A percentile compares a stretch with the other conserved stretches of the same genome.
Evolutionary conservation across 176 grass and related monocot species (phyloP).

Genomic region (Triticum dicoccoides): DNA sequence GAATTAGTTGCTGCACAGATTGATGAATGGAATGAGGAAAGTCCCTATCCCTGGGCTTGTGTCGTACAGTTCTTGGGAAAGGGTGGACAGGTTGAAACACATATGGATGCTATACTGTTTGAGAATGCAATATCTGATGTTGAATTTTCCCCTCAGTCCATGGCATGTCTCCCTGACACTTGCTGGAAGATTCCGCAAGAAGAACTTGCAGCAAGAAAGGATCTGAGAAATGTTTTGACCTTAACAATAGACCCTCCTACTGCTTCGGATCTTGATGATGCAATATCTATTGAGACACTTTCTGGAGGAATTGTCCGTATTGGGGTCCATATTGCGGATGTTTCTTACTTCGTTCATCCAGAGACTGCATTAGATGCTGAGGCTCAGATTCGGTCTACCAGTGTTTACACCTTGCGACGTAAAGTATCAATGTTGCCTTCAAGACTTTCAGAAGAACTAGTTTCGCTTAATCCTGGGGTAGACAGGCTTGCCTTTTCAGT

Average conservation of each 20-base stretch:
- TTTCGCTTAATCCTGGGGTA: conserved; percentile 74
- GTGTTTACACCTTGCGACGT: conserved; percentile 66
- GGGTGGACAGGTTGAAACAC: conserved; percentile 71
- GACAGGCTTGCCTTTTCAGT: conserved; percentile 89
- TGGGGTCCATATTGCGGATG: conserved; percentile 95
- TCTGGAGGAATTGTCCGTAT: conserved; percentile 62
- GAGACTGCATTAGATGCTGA: conserved; percentile 80
- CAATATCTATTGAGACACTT: conserved; percentile 75
- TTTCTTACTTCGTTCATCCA: conserved; percentile 89
- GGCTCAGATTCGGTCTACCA: conserved; percentile 78
- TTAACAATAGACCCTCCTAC: conserved; percentile 88
- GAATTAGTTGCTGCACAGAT: conserved; percentile 79
- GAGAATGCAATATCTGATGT: conserved; percentile 66
- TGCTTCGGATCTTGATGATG: conserved; percentile 86
- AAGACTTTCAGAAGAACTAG: conserved; percentile 67
- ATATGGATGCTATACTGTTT: conserved; percentile 91
- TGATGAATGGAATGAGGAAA: conserved; percentile 85
- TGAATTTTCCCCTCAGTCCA: conserved; percentile 53
- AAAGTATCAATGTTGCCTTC: conserved; percentile 85
- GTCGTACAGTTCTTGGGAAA: conserved; percentile 62
- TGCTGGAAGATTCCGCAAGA: conserved; percentile 65
- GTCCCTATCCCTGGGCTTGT: conserved; percentile 53
- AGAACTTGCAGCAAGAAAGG: conserved; percentile 71
- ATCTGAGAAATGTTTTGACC: conserved; percentile 68
- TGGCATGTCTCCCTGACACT: conserved; percentile 61